Conservation (phyloP, 1,284 basidiomycete species). For the Ceraceosorus guamensis region DNA sequence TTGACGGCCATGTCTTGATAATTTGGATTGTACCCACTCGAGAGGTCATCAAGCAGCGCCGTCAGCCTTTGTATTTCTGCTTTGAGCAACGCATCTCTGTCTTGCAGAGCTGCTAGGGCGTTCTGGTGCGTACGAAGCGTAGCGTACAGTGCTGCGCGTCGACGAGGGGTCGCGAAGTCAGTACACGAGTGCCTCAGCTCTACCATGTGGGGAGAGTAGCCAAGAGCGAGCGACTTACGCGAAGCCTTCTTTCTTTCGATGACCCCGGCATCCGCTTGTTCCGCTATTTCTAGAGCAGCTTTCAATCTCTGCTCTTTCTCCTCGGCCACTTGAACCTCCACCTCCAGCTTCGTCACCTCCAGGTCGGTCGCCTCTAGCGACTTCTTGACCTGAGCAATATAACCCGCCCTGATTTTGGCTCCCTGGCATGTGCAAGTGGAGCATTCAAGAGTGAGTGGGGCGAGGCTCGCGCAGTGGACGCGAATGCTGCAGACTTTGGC, state of each 20-base stretch:
- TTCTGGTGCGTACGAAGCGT: conserved; percentile 66
- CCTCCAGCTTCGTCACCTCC: conserved; percentile 51
- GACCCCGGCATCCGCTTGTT: conserved; percentile 30
- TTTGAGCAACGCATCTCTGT: conserved; percentile 64
- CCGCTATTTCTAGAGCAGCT: conserved; percentile 20
- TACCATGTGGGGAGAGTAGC: too few species aligned
- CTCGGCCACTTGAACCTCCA: conserved; percentile 60
- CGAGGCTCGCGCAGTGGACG: not conserved
- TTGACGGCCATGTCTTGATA: conserved; percentile 99
- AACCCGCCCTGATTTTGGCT: conserved; percentile 78
- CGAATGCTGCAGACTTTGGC: not conserved
- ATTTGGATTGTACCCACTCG: conserved; percentile 86
- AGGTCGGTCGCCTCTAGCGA: conserved; percentile 52
- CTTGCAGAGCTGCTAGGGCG: conserved; percentile 68
- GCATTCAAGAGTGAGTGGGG: not conserved
- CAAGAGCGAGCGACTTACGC: conserved; percentile 55
- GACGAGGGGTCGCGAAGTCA: too few species aligned
- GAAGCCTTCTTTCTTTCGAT: conserved; percentile 64
- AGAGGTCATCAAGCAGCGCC: conserved; percentile 74
- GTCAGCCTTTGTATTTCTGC: conserved; percentile 69
- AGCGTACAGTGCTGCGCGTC: conserved; percentile 61
- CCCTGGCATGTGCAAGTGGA: conserved; percentile 51
- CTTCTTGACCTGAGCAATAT: conserved; percentile 67
- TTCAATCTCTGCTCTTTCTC: conserved; percentile 30
- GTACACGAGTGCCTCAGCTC: not conserved